Percentiles rank a stretch among this genome's conserved stretches.
Evolutionary conservation across 345 rosid species (phyloP).

Genomic region (Linum usitatissimum): DNA sequence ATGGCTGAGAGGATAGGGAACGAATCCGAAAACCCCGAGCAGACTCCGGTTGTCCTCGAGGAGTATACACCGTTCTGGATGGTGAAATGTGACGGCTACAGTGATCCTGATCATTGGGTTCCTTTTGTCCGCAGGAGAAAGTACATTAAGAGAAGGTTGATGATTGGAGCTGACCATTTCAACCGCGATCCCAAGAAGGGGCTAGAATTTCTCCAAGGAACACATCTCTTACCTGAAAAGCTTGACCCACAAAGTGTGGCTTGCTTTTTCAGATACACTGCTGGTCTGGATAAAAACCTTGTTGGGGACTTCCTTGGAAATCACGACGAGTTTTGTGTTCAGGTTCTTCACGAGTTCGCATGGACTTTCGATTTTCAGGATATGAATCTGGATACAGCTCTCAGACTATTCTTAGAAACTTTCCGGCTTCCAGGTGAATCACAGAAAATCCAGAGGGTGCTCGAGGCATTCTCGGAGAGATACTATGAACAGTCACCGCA

Average conservation of each 20-base stretch:
- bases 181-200: constrained; percentile 99
- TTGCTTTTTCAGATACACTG: constrained; percentile 93
- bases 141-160: constrained; percentile 89
- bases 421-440: constrained; percentile 97
- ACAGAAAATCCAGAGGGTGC: constrained; percentile 94
- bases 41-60: constrained; percentile 56
- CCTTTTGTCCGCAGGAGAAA: constrained; percentile 83
- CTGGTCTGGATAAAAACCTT: constrained; percentile 96
- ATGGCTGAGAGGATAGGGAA: constrained; percentile 98
- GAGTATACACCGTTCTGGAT: constrained; percentile 97
- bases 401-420: constrained; percentile 85
- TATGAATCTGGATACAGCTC: constrained; percentile 94
- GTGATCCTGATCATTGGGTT: constrained; percentile 84
- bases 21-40: constrained; percentile 55
- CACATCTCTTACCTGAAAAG: constrained; percentile 93
- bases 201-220: constrained; percentile 94
- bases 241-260: constrained; percentile 99
- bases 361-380: constrained; percentile 95
- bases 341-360: constrained; percentile 98
- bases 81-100: constrained; percentile 80
- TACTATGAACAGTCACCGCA: constrained; percentile 91
- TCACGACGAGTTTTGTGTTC: constrained; percentile 96
- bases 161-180: constrained; percentile 99
- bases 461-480: constrained; percentile 96
- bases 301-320: constrained; percentile 98